Base-by-base conservation (phyloP, 129 eudicot species). In the Deinandra increscens region DNA sequence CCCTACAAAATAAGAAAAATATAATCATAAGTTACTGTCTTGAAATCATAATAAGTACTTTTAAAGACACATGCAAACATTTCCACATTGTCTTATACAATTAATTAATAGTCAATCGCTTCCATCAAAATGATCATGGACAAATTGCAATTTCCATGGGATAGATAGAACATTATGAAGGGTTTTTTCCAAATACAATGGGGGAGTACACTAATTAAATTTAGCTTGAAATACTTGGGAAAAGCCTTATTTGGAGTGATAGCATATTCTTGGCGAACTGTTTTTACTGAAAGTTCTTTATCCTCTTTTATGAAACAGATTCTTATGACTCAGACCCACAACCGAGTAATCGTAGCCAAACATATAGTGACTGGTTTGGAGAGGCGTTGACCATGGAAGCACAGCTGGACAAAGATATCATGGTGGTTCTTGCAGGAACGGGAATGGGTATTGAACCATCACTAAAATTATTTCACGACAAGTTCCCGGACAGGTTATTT, bases 351-450 rank as follows among this genome's bases (percentile, higher is more conserved):
- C 76, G 79, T 49, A 81, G 75, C 68, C 82, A 72, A 77, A 88
- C 88, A 11, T 88, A 81, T 72, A 80, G 88, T 19, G 91, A 88
- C 61, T 78, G 79, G 70, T 82, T 91, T 76, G 86, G 84, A 18
- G 82, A 86, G 69, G 91, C 96, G 26, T 77, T 91, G 68, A 71
- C 79, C 17, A 59, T 63, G 62, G 93, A 83, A 85, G 89, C 96
- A 64, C 75, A 91, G 56, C 80, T 67, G 82, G 96, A 91, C 75
- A 85, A 86, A 80, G 90, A 91, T 75, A 81, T 91, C 53, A 91
- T 91, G 72, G 87, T 82, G 45, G 87, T 91, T 69, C 96, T 84
- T 79, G 97, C 96, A n/a, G 96, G 93, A 51, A 84, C 81, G 85
- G 90, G 93, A 39, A 87, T 82, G 86, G 92, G 94, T 72, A 88